A percentile compares a stretch with the other conserved stretches of the same genome.
Evolutionary conservation across 2,329 filamentous ascomycete genomes (phyloP).

Genomic region (Grosmannia huntii): DNA sequence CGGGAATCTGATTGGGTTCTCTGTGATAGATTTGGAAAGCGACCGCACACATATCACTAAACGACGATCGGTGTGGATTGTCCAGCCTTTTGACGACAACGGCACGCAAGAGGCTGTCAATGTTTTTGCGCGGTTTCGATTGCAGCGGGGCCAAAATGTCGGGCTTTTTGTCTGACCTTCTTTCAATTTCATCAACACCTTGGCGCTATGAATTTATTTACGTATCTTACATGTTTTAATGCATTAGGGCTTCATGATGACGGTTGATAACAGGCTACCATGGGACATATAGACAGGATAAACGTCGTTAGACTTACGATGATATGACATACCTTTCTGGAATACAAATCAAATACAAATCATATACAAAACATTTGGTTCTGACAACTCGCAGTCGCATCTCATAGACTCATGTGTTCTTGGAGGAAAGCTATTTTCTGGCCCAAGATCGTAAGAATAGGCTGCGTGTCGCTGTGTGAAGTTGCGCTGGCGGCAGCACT

Average conservation of each 20-base stretch:
- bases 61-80: constrained; percentile 18
- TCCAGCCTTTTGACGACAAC: constrained; percentile 16
- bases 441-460: neutral
- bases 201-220: neutral
- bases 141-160: constrained; percentile 12
- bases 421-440: neutral
- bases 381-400: neutral
- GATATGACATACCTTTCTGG: neutral
- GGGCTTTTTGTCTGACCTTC: constrained; percentile 13
- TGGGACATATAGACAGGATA: neutral
- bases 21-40: constrained; percentile 1
- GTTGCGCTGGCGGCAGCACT: neutral
- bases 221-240: neutral
- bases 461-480: neutral
- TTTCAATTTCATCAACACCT: neutral
- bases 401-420: neutral
- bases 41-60: constrained; percentile 5
- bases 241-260: neutral
- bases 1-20: neutral
- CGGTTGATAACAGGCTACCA: neutral
- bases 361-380: neutral
- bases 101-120: constrained; percentile 13
- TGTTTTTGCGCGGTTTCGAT: constrained; percentile 15
- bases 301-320: neutral
- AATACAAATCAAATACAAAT: neutral